Evolutionary conservation across 2,329 filamentous ascomycete genomes (phyloP), one percentile per base, ranked within the genome.

Genomic region (Magnaporthiopsis poae): DNA sequence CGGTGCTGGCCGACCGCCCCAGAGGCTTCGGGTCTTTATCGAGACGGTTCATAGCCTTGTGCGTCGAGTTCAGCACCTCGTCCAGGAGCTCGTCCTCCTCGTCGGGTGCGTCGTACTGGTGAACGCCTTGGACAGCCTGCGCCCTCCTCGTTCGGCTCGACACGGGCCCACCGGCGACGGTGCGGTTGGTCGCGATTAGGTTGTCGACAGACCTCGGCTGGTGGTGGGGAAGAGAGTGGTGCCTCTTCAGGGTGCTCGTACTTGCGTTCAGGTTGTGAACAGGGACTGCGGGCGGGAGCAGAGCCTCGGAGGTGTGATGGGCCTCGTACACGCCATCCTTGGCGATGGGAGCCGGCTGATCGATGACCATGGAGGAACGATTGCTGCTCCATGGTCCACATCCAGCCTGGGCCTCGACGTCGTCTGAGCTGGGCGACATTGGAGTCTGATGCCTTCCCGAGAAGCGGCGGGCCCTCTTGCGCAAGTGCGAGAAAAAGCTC

Each of bases 11-110:
- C 18, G 89, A 87, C 71, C 90, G 87, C 66, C 86, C 79, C 39
- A 88, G 77, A 2, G 21, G 61, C 15, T 62, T 62, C 5, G 46
- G 46, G 18, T 56, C 46, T 11, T 56, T 56, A 11, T 56, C 46
- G 3, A 39, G 35, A 4, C 61, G 61, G 25, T 64, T 59, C 73
- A 90, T 90, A 9, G 88, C 91, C 68, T 86, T 86, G 72, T 89
- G 88, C 0, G 92, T 90, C 7, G 90, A 91, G 63, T 88, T 85
- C 60, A 97, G 81, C 27, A 88, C 92, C 77, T 99, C 95, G 71
- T 97, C 93, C 12, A 98, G 83, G 12, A 99, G 84, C 78, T 99
- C 95, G 68, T 99, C 95, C 74, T 98, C 94, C 77, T 99, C 95
- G 72, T 96, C 93, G 0, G 95, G 92, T 0, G 93, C 93, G 74